These are phyloP conservation scores for Phytophthora multivora DNA, from an alignment of 352 stramenopile genomes.

Conservation along the genomic window DNA sequence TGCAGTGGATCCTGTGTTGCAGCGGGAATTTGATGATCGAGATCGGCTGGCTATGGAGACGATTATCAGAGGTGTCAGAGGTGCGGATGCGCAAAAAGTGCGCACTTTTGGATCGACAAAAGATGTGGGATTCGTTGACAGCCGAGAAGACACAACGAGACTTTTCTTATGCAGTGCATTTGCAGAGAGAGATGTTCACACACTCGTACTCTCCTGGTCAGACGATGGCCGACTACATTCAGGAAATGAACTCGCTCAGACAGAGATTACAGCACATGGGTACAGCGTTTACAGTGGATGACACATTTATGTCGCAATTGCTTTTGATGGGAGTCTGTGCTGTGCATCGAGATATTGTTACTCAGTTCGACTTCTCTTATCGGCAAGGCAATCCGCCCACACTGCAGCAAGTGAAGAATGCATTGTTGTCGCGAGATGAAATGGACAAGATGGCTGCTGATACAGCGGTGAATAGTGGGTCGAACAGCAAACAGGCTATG, in stretches of 20 bases:
- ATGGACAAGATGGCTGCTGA: constrained; percentile 1
- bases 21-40: background rate
- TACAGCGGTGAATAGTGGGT: background rate
- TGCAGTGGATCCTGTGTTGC: background rate
- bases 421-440: background rate
- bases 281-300: background rate
- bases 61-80: background rate
- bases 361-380: constrained; percentile 3
- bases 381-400: background rate
- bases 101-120: background rate
- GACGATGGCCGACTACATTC: constrained; percentile 9
- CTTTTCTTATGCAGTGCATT: background rate
- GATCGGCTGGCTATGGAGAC: background rate
- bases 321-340: constrained; percentile 6
- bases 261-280: constrained; percentile 10
- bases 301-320: background rate
- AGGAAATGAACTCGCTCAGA: constrained; percentile 4
- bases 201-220: background rate
- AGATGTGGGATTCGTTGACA: background rate
- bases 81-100: background rate
- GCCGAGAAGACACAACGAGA: background rate
- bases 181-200: background rate
- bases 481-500: background rate
- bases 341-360: constrained; percentile 1
- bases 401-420: constrained; percentile 5